Evolutionary conservation across 2,329 filamentous ascomycete genomes (phyloP).

Genomic region (Dothidotthia symphoricarpi): DNA sequence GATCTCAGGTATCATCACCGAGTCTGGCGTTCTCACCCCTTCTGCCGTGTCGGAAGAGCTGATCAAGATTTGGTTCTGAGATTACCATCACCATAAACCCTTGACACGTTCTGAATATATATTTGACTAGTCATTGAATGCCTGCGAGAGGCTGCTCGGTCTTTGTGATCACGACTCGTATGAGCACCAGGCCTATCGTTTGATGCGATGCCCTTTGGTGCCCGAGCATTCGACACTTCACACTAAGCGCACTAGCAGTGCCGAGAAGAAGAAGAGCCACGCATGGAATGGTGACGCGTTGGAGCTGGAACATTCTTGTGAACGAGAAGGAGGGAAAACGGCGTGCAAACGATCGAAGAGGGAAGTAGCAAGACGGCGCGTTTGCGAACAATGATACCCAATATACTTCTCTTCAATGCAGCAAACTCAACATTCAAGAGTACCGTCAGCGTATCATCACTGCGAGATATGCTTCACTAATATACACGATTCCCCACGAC

Average conservation of each 20-base stretch:
- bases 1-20: slow-evolving; percentile 72
- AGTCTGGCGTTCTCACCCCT: slow-evolving; percentile 69
- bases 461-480: too few relatives aligned
- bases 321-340: too few relatives aligned
- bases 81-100: slow-evolving; percentile 12
- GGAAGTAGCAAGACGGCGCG: too few relatives aligned
- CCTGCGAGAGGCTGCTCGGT: not conserved
- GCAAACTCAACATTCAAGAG: too few relatives aligned
- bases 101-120: slow-evolving; percentile 4
- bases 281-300: slow-evolving; percentile 10
- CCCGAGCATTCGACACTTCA: slow-evolving; percentile 8
- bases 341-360: too few relatives aligned
- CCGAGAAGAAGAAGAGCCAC: slow-evolving; percentile 11
- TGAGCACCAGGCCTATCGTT: slow-evolving; percentile 10
- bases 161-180: slow-evolving; percentile 9
- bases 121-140: slow-evolving; percentile 1
- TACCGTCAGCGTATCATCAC: too few relatives aligned
- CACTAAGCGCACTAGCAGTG: slow-evolving; percentile 10
- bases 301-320: not conserved
- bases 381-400: too few relatives aligned
- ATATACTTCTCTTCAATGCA: too few relatives aligned
- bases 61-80: slow-evolving; percentile 59
- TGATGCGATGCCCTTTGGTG: slow-evolving; percentile 5
- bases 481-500: too few relatives aligned
- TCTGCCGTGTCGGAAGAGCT: slow-evolving; percentile 69